Evolutionary conservation across 2,329 filamentous ascomycete species (phyloP), one percentile per base, ranked within the genome.

Genomic region (Aspergillus sp.): DNA sequence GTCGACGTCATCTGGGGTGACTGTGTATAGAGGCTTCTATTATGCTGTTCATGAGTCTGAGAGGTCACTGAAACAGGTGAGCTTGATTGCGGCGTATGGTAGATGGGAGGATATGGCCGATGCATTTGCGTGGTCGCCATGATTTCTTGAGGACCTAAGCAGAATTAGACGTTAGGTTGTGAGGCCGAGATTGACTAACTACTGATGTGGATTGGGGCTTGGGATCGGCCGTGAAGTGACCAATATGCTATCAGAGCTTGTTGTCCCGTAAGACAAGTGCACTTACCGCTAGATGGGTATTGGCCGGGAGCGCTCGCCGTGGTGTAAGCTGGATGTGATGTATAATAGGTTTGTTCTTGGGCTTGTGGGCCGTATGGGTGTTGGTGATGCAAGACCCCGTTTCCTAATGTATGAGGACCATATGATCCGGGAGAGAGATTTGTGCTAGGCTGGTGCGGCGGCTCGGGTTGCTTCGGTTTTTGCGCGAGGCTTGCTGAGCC

Each of bases 1-100:
- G 89, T 87, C 65, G 90, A 90, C 66, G 90, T 84, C 76, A 96
- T 85, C 74, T 95, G 90, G 56, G 89, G 86, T 51, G 89, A 88
- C 68, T 93, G 90, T 37, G 86, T 88, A 76, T 97, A 98, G 72
- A 98, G 85, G 68, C 87, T 88, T 66, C 93, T 84, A 57, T 80
- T 82, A 78, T 96, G 91, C 70, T 93, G 91, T 71, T 98, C 93
- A 76, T 96, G 92, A 56, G 87, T 84, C 57, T 92, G 91, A 35
- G 93, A 97, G 62, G 93, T 90, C 68, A 97, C 93, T 51, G 93
- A 96, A 40, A 91, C 91, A 49, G 93, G 93, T 55, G 93, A 96
- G 76, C 93, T 96, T 56, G 93, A 96, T 79, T 97, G 93, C 55
- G 93, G 92, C 17, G 93, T 96, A 76, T 97, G 91, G 74, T 97